Percentiles rank a stretch among this genome's conserved stretches.
phyloP scores from a whole-genome alignment of 2,329 filamentous ascomycete species.

The Thyridium curvatum region DNA sequence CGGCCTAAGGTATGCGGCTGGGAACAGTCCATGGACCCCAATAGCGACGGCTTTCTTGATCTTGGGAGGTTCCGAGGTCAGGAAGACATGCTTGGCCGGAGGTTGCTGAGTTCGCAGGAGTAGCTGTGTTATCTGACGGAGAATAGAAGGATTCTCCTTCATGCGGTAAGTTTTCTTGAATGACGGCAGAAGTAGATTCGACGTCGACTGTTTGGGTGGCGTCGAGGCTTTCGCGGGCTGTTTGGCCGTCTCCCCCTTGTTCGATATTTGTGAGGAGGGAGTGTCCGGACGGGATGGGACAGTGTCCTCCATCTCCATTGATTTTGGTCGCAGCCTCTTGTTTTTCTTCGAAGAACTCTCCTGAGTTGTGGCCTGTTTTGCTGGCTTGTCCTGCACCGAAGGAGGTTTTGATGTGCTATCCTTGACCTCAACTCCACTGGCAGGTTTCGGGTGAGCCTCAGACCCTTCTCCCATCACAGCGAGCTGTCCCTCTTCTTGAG shows the following conservation, averaged over 20 bases:
- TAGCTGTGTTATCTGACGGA: conserved; percentile 59
- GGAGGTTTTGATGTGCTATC: conserved; percentile 25
- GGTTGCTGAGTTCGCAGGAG: conserved; percentile 49
- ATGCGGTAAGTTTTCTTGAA: conserved; percentile 63
- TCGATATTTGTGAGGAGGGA: conserved; percentile 21
- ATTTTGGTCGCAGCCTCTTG: conserved; percentile 40
- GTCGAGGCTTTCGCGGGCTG: background rate
- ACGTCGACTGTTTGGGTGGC: conserved; percentile 31
- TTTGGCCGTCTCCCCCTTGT: conserved; percentile 13
- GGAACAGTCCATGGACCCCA: conserved; percentile 91
- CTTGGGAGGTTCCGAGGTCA: conserved; percentile 60
- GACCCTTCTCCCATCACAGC: conserved; percentile 53
- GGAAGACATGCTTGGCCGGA: conserved; percentile 63
- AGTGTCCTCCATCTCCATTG: conserved; percentile 38
- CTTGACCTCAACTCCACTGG: conserved; percentile 36
- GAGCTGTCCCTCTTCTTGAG: conserved; percentile 40
- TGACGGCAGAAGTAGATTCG: conserved; percentile 64
- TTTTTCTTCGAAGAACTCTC: conserved; percentile 26
- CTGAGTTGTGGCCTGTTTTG: conserved; percentile 14
- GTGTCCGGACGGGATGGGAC: conserved; percentile 25
- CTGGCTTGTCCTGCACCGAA: conserved; percentile 22
- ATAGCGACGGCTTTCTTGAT: conserved; percentile 87
- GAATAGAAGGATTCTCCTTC: conserved; percentile 61
- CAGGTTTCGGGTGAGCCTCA: conserved; percentile 45
- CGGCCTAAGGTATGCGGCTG: conserved; percentile 76